phyloP scores from a whole-genome alignment of 78 protist genomes.

The Dictyostelium firmibasis region DNA sequence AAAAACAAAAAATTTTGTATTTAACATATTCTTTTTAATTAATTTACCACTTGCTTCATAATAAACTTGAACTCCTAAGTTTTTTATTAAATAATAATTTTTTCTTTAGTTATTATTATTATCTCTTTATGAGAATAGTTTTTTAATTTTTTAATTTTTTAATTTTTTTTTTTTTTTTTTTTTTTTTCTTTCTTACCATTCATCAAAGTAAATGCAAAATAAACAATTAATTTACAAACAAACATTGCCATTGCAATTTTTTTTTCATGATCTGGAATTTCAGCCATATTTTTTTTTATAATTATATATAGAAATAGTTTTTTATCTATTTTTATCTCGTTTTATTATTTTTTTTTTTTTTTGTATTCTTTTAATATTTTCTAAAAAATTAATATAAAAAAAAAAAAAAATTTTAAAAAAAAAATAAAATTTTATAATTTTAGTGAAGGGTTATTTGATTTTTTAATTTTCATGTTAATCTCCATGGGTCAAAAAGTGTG shows the following conservation, averaged over 20 bases:
- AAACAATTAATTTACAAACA: neutral
- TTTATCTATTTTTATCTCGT: neutral
- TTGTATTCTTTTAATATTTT: too few relatives aligned
- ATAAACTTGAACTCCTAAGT: neutral
- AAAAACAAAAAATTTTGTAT: neutral
- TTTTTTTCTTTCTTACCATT: neutral
- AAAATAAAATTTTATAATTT: neutral
- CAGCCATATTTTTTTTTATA: neutral
- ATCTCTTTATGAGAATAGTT: too few relatives aligned
- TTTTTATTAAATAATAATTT: too few relatives aligned
- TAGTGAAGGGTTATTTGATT: neutral
- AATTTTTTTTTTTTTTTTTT: neutral
- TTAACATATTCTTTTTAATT: neutral
- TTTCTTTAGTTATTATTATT: neutral
- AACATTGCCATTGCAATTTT: neutral
- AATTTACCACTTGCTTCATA: neutral
- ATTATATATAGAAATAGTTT: too few relatives aligned
- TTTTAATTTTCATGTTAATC: neutral
- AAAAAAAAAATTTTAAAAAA: neutral
- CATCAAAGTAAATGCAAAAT: neutral
- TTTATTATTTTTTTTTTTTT: too few relatives aligned
- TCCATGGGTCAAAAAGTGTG: neutral
- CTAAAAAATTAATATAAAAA: too few relatives aligned
- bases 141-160: neutral
- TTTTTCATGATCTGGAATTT: neutral